Percentiles rank a stretch among this genome's conserved stretches.
These are phyloP conservation scores for Citrus trifoliata DNA, from an alignment of 345 rosid genomes.

Conservation along the genomic window DNA sequence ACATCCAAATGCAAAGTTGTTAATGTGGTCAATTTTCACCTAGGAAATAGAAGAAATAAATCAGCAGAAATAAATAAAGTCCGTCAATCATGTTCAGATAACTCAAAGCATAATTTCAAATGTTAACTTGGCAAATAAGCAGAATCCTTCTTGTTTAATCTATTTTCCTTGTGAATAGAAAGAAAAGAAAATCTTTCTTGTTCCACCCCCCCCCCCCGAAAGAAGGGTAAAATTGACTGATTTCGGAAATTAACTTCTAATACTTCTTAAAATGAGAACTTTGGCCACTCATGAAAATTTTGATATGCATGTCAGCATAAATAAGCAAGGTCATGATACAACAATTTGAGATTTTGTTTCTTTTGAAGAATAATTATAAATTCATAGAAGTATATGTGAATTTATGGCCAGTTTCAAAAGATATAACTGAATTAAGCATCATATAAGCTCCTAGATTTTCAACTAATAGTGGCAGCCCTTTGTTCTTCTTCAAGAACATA, in stretches of 20 bases:
- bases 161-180: background rate
- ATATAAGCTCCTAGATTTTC: background rate
- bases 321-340: background rate
- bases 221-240: background rate
- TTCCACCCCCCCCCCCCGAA: too few relatives aligned
- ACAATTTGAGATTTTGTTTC: background rate
- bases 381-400: background rate
- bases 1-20: too few relatives aligned
- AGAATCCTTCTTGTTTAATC: background rate
- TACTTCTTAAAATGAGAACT: background rate
- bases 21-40: background rate
- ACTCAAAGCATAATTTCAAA: background rate
- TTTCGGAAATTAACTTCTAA: background rate
- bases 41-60: background rate
- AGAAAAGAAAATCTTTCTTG: background rate
- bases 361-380: background rate
- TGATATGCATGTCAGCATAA: background rate
- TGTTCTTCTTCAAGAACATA: background rate
- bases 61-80: background rate
- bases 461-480: background rate
- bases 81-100: background rate
- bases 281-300: background rate
- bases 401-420: background rate
- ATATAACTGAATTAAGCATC: background rate
- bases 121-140: slow-evolving; percentile 2